Base-by-base conservation (phyloP, 129 eudicot species). In the Lactuca sativa region DNA sequence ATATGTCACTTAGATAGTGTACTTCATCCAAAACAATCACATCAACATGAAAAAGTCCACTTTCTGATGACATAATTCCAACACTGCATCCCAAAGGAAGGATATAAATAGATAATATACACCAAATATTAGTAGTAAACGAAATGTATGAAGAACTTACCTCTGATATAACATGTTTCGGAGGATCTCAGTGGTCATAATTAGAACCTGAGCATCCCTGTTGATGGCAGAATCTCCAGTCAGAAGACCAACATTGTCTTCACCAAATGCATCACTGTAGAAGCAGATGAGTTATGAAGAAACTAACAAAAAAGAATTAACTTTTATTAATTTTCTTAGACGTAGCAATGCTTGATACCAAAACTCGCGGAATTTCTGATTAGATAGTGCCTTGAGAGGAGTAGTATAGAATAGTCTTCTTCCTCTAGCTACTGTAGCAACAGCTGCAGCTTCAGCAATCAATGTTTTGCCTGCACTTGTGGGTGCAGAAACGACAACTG, bases 11-110 rank as follows among this genome's bases (percentile, higher is more conserved):
- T 67, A 93, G 79, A 84, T 93, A 93, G 56, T 93, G 99, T 33
- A 93, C 99, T 89, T 93, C 99, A 90, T 93, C 99, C 82, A 93
- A 79, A 82, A 93, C 97, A 82, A 93, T 90, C 76, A 83, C 99
- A 70, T 93, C 99, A 83, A 89, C 99, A 74, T 85, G 86, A 47
- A 81, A 82, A 77, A 93, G 92, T 44, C 90, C 92, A 62, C 90
- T 76, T 66, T 90, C 92, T 4, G 95, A 89, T 56, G 99, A 85
- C 80, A 79, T 80, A 59, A 58, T 81, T 77, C 99, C 99, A 34
- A 93, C 95, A 80, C 99, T 93, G 98, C 80, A 85, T 38, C 44
- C 74, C 15, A 66, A 74, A 59, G 52, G 59, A 73, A 66, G 31
- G 49, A 63, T 57, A 47, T 11, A 12, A 43, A 8, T 0, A 9